Evolutionary conservation across 106 monocot genomes (phyloP).

Genomic region (Chionographis japonica): DNA sequence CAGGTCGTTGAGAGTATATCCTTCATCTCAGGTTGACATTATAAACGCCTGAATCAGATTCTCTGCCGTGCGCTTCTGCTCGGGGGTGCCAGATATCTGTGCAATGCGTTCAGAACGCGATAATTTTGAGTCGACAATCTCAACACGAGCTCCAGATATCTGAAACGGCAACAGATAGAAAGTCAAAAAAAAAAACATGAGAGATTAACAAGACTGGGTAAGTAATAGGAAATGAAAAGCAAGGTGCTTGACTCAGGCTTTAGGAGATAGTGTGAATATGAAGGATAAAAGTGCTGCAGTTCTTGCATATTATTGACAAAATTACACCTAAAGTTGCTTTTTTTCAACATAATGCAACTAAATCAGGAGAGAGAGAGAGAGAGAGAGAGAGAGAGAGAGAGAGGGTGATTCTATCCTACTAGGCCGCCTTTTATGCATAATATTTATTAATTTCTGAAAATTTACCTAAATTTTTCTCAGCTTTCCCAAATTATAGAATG

Average conservation of each 20-base stretch:
- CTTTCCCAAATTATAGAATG: no score
- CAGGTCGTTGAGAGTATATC: background rate
- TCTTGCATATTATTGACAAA: no score
- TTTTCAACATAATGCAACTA: no score
- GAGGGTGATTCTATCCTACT: no score
- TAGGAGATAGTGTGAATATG: no score
- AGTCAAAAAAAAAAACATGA: background rate
- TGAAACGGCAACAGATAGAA: conserved; percentile 31
- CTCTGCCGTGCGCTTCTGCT: conserved; percentile 86
- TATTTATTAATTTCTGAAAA: no score
- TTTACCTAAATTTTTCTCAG: no score
- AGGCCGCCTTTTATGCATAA: no score
- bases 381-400: no score
- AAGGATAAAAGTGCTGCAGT: no score
- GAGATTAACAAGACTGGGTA: background rate
- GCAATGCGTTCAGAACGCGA: conserved; percentile 73
- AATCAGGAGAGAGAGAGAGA: no score
- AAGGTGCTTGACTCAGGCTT: background rate
- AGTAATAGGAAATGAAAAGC: background rate
- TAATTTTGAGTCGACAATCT: conserved; percentile 81
- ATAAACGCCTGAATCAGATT: conserved; percentile 96
- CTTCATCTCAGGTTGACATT: conserved; percentile 58
- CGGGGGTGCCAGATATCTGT: conserved; percentile 75
- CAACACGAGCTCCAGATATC: conserved; percentile 91
- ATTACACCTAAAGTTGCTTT: no score